Evolutionary conservation across 768 basidiomycete species (phyloP).

Genomic region (Leucosporidium scottii): DNA sequence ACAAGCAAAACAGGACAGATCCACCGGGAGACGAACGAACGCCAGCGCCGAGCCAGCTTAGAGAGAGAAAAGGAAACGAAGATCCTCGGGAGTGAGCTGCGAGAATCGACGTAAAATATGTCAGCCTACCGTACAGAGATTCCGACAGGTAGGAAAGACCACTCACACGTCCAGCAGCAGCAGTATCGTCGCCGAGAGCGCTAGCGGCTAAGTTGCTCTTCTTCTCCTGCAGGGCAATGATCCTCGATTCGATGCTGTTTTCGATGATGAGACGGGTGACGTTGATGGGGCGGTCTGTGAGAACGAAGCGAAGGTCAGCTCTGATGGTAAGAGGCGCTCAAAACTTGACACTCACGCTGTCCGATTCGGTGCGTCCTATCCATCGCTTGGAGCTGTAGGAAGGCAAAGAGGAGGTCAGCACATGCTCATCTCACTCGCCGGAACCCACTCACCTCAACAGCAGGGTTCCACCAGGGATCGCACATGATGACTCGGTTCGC

Average conservation of each 20-base stretch:
- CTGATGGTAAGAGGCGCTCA: too few species aligned
- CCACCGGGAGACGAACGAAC: background rate
- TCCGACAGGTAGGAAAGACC: background rate
- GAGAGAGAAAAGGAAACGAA: constrained; percentile 40
- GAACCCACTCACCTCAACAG: constrained; percentile 58
- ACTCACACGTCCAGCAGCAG: constrained; percentile 86
- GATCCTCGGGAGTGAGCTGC: constrained; percentile 53
- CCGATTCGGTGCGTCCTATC: constrained; percentile 33
- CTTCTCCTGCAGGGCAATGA: constrained; percentile 92
- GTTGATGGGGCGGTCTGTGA: constrained; percentile 75
- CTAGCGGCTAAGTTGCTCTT: constrained; percentile 28
- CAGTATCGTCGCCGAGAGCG: constrained; percentile 37
- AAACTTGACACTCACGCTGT: constrained; percentile 14
- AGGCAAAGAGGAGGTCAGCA: constrained; percentile 10
- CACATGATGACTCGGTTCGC: constrained; percentile 29
- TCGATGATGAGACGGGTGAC: constrained; percentile 91
- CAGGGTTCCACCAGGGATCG: constrained; percentile 83
- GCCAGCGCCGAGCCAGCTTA: background rate
- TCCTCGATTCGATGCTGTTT: constrained; percentile 87
- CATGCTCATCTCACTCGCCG: background rate
- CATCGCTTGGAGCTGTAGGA: constrained; percentile 38
- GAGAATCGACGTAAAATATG: too few species aligned
- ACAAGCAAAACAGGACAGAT: too few species aligned
- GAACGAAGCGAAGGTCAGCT: background rate
- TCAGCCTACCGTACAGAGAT: too few species aligned